These are phyloP conservation scores for Eutrema japonicum DNA, from an alignment of 345 rosid genomes.

Conservation along the genomic window DNA sequence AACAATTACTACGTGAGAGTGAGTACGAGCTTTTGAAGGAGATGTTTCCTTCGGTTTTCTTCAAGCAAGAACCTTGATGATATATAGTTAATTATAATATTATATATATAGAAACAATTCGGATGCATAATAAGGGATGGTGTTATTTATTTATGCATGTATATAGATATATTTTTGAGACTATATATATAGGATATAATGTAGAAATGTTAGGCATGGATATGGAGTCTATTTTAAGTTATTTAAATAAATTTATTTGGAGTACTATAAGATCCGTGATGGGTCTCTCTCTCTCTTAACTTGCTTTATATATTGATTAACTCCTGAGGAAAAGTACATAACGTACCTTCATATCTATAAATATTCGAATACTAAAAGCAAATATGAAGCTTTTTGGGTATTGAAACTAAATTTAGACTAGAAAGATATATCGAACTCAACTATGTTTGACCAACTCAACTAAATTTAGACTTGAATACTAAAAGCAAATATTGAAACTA, in stretches of 20 bases:
- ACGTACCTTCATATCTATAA: not conserved
- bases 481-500: no score
- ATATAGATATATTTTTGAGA: conserved; percentile 18
- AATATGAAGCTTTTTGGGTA: not conserved
- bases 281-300: conserved; percentile 12
- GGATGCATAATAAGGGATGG: conserved; percentile 30
- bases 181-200: conserved; percentile 4
- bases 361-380: not conserved
- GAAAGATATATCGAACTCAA: not conserved
- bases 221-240: conserved; percentile 11
- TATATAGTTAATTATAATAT: not conserved
- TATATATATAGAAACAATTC: conserved; percentile 30
- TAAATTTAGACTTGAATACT: no score
- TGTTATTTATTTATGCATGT: conserved; percentile 32
- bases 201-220: conserved; percentile 12
- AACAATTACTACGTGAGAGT: conserved; percentile 47
- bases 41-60: conserved; percentile 70
- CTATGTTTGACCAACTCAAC: conserved; percentile 6
- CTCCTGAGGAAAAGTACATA: not conserved
- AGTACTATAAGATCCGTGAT: not conserved
- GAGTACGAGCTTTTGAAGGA: conserved; percentile 83
- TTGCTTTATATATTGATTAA: not conserved
- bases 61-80: conserved; percentile 55
- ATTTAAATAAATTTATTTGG: not conserved
- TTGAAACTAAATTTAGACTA: conserved; percentile 7